A percentile compares a stretch with the other conserved stretches of the same genome.
Conservation (phyloP, 148 eudicot species). For the Silene latifolia region DNA sequence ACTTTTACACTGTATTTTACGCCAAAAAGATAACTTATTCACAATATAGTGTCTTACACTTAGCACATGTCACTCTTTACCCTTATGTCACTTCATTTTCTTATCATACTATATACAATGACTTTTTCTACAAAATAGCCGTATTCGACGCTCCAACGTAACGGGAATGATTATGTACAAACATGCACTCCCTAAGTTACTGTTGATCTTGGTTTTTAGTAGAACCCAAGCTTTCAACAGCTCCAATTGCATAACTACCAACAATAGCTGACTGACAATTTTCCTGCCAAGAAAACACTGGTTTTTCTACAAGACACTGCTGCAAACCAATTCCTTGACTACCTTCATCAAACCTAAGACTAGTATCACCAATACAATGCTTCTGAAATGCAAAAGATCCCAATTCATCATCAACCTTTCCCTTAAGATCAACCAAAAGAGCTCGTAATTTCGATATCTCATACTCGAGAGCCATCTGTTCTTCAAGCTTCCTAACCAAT, state of each 20-base stretch:
- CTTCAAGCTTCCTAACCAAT: constrained; percentile 39
- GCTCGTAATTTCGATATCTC: constrained; percentile 47
- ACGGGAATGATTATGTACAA: not conserved
- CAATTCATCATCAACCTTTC: constrained; percentile 45
- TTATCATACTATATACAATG: too few relatives aligned
- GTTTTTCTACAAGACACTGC: constrained; percentile 21
- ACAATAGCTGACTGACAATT: constrained; percentile 23
- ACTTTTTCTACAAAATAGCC: too few relatives aligned
- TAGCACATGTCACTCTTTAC: too few relatives aligned
- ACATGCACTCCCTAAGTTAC: constrained; percentile 13
- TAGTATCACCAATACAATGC: constrained; percentile 23
- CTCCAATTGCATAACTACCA: constrained; percentile 27
- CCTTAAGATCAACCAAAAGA: constrained; percentile 39
- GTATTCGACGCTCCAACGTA: too few relatives aligned
- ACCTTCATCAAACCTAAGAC: constrained; percentile 29
- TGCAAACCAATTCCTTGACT: constrained; percentile 19
- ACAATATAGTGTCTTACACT: too few relatives aligned
- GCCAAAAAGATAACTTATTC: too few relatives aligned
- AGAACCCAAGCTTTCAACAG: constrained; percentile 22
- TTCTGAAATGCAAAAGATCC: constrained; percentile 31
- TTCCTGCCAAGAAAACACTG: constrained; percentile 20
- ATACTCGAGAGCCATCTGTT: constrained; percentile 42
- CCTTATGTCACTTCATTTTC: too few relatives aligned
- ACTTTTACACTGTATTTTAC: too few relatives aligned
- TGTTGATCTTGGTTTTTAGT: constrained; percentile 19